phyloP scores from a whole-genome alignment of 2,329 filamentous ascomycete species.

The Xylariaceae sp. region DNA sequence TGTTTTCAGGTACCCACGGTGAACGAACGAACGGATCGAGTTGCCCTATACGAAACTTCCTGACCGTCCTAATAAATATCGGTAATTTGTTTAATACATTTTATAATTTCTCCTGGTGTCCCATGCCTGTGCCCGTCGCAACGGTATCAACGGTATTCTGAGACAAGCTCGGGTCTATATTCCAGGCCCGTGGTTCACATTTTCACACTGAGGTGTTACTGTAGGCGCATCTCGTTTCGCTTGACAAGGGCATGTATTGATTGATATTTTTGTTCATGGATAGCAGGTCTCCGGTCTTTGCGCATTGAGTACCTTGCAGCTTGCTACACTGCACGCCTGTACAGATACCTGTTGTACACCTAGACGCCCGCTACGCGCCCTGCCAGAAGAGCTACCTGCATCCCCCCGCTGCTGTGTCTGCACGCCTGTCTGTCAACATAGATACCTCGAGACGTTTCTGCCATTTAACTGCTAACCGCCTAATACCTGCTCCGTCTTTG shows the following conservation, averaged over 20 bases:
- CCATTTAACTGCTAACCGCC: neutral
- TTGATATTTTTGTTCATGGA: slow-evolving; percentile 1
- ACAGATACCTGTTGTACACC: neutral
- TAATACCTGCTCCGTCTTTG: no score
- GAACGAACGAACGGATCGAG: neutral
- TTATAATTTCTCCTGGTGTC: slow-evolving; percentile 3
- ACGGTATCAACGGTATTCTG: slow-evolving; percentile 11
- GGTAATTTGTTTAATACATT: slow-evolving; percentile 21
- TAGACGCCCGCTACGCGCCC: slow-evolving; percentile 3
- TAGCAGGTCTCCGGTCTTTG: slow-evolving; percentile 7
- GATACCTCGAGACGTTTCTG: slow-evolving; percentile 19
- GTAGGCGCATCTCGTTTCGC: neutral
- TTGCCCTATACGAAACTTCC: neutral
- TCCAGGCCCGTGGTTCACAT: neutral
- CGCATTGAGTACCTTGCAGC: neutral
- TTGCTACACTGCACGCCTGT: slow-evolving; percentile 5
- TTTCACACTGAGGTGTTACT: slow-evolving; percentile 14
- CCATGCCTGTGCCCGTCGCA: neutral
- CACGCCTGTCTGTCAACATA: neutral
- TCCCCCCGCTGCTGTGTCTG: slow-evolving; percentile 10
- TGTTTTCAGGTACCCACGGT: neutral
- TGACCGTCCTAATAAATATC: slow-evolving; percentile 5
- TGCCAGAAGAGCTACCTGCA: slow-evolving; percentile 9
- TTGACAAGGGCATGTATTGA: slow-evolving; percentile 3
- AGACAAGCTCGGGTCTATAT: slow-evolving; percentile 12